Base-by-base conservation (phyloP, 768 basidiomycete genomes). In the Imleria badia region DNA sequence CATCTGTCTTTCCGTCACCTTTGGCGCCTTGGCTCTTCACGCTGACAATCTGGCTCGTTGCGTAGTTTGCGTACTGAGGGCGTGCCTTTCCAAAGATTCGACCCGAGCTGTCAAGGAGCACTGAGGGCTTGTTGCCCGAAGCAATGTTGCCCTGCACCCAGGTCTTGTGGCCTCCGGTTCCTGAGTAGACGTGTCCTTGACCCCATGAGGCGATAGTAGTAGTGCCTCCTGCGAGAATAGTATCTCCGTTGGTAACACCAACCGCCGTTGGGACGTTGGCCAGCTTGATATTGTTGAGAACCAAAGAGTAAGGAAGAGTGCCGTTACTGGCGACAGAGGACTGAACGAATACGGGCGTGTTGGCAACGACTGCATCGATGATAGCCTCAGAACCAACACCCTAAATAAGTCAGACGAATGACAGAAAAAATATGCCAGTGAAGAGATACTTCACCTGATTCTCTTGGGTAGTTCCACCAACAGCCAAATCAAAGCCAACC, bases 1-100 rank as follows among this genome's bases (percentile, higher is more conserved):
- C 90, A 65, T 92, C 90, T 3, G 87, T 86, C 20, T 62, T 64
- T 3, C 90, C 90, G 55, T 91, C 88, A 34, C 90, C 90, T 55
- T 74, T 80, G 5, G 88, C 89, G 14, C 89, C 90, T 49, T 83
- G 66, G 55, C 78, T 78, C 59, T 80, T 84, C 45, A 86, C 86
- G 59, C 86, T 89, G 52, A 90, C 76, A 64, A 91, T 79, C 62
- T 91, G 81, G 58, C 69, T 76, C 26, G 79, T 72, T 30, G 81
- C 78, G 59, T 84, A 86, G 48, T 68, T 65, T 23, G 71, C 79
- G 54, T 91, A 91, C 61, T 89, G 87, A 8, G 88, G 88, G 54
- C 81, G 86, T 5, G 69, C 66, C 57, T 75, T 81, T 29, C 85
- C 81, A 55, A 89, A 83, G 20, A 90, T 82, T 52, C 72, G 75